Conservation (phyloP, 768 basidiomycete genomes). For the Agrocybe praecox region DNA sequence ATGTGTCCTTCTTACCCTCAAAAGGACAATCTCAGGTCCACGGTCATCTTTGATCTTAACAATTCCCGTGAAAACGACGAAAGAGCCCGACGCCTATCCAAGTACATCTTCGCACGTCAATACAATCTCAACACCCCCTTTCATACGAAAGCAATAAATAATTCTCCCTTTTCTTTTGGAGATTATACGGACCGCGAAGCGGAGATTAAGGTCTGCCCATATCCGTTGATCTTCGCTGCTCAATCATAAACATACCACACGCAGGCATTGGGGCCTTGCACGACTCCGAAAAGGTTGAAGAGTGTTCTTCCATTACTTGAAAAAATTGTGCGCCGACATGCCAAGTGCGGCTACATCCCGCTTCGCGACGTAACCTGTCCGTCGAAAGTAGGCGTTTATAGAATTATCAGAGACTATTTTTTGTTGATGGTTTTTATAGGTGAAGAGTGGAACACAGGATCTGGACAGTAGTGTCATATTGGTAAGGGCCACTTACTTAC, state of each 20-base stretch:
- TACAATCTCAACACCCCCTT: constrained; percentile 72
- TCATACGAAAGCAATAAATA: constrained; percentile 13
- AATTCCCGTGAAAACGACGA: constrained; percentile 49
- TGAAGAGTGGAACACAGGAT: constrained; percentile 37
- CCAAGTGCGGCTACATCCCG: constrained; percentile 70
- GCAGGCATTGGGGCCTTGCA: constrained; percentile 42
- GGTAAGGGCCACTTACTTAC: constrained; percentile 33
- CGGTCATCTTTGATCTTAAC: constrained; percentile 32
- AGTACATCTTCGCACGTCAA: constrained; percentile 86
- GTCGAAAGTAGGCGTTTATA: constrained; percentile 57
- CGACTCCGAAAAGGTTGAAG: constrained; percentile 78
- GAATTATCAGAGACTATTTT: background rate
- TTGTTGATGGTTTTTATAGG: constrained; percentile 28
- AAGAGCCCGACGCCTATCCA: constrained; percentile 65
- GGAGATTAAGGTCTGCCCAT: constrained; percentile 64
- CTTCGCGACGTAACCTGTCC: constrained; percentile 70
- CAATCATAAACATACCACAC: background rate
- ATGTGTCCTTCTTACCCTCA: constrained; percentile 44
- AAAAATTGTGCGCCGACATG: constrained; percentile 66
- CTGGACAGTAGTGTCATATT: constrained; percentile 69
- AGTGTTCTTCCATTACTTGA: constrained; percentile 54
- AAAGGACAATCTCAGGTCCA: constrained; percentile 10
- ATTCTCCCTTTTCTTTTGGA: constrained; percentile 36
- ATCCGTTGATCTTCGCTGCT: background rate
- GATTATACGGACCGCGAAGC: constrained; percentile 64